A percentile compares a stretch with the other conserved stretches of the same genome.
Evolutionary conservation across 495 filamentous ascomycete species (phyloP).

Genomic region (Trichoderma virens): DNA sequence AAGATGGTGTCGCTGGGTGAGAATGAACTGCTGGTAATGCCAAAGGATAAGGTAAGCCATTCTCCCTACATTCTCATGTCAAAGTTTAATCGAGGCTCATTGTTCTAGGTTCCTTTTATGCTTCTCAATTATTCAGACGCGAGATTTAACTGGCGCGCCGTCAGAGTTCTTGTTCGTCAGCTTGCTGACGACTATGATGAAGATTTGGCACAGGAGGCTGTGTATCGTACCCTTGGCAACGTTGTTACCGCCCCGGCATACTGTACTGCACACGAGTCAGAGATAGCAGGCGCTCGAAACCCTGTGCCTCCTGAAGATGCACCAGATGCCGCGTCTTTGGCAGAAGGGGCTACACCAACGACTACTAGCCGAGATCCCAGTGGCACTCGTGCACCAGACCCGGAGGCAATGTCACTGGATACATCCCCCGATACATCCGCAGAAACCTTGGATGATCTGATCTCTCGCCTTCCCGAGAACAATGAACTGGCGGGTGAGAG

Average conservation of each 20-base stretch:
- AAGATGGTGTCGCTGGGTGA: conserved; percentile 71
- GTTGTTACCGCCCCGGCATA: conserved; percentile 58
- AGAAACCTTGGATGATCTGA: conserved; percentile 15
- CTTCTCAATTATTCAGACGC: conserved; percentile 20
- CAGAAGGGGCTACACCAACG: not conserved
- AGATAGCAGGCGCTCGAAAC: conserved; percentile 41
- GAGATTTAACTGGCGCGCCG: conserved; percentile 25
- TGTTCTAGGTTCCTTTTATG: conserved; percentile 12
- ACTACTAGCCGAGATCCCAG: not conserved
- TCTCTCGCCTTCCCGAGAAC: conserved; percentile 19
- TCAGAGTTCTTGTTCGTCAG: conserved; percentile 34
- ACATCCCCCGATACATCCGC: conserved; percentile 7
- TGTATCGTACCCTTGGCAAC: conserved; percentile 73
- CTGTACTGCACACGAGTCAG: conserved; percentile 48
- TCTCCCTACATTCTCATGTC: conserved; percentile 12
- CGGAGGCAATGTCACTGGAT: conserved; percentile 27
- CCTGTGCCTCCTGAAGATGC: conserved; percentile 58
- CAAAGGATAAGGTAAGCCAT: conserved; percentile 38
- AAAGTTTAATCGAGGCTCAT: conserved; percentile 27
- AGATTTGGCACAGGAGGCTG: conserved; percentile 64
- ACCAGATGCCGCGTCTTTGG: conserved; percentile 11
- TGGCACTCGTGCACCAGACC: conserved; percentile 9
- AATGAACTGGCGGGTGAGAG: not conserved
- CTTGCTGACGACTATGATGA: conserved; percentile 43
- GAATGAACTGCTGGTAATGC: conserved; percentile 58